These are phyloP conservation scores for Aspergillus versicolor DNA, from an alignment of 2,329 filamentous ascomycete genomes.

Conservation along the genomic window DNA sequence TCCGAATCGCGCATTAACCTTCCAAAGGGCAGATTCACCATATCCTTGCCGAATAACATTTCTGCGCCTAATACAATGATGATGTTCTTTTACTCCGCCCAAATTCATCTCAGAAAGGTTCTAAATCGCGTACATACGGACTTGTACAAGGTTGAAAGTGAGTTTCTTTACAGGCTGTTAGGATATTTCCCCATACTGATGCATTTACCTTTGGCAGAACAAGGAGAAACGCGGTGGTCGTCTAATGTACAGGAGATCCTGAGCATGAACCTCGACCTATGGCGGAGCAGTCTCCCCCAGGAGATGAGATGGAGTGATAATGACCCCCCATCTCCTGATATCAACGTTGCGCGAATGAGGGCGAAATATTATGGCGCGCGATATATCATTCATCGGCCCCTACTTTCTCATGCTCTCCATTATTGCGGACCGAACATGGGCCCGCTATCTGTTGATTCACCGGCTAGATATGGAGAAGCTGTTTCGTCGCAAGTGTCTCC, in stretches of 20 bases:
- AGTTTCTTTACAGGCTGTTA: constrained; percentile 6
- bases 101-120: constrained; percentile 59
- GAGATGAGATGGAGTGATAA: constrained; percentile 63
- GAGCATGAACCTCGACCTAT: constrained; percentile 52
- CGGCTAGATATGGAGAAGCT: constrained; percentile 25
- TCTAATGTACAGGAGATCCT: constrained; percentile 42
- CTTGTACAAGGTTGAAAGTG: constrained; percentile 49
- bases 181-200: constrained; percentile 1
- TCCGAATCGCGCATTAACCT: constrained; percentile 50
- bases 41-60: constrained; percentile 33
- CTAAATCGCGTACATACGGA: constrained; percentile 57
- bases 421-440: constrained; percentile 45
- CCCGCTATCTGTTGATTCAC: constrained; percentile 30
- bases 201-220: constrained; percentile 15
- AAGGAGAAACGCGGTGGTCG: constrained; percentile 36
- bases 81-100: constrained; percentile 61
- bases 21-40: constrained; percentile 37
- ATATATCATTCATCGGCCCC: constrained; percentile 84
- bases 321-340: constrained; percentile 70
- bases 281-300: constrained; percentile 52
- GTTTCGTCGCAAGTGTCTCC: constrained; percentile 37
- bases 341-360: constrained; percentile 78
- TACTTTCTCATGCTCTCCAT: constrained; percentile 62
- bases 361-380: constrained; percentile 94
- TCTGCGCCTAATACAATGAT: constrained; percentile 40